phyloP scores from a whole-genome alignment of 495 filamentous ascomycete species.

The Filosporella fistucella region DNA sequence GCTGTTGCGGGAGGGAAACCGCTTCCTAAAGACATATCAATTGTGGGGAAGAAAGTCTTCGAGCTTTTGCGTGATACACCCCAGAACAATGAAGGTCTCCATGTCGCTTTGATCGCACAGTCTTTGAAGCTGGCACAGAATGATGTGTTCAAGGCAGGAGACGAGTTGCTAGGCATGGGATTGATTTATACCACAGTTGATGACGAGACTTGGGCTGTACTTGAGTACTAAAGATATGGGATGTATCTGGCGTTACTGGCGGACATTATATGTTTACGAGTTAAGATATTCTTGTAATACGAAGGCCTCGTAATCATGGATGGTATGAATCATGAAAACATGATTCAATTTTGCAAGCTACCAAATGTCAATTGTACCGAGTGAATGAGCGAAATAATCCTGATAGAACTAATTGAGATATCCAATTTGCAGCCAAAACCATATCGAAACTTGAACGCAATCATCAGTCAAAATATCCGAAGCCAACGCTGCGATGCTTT shows the following conservation, averaged over 20 bases:
- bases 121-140: slow-evolving; percentile 54
- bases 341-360: too few relatives aligned
- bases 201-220: slow-evolving; percentile 74
- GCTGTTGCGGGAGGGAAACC: slow-evolving; percentile 28
- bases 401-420: too few relatives aligned
- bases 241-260: slow-evolving; percentile 1
- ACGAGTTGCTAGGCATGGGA: slow-evolving; percentile 69
- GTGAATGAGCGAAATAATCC: too few relatives aligned
- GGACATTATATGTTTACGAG: too few relatives aligned
- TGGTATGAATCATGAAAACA: too few relatives aligned
- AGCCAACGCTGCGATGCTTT: too few relatives aligned
- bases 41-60: slow-evolving; percentile 62
- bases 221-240: slow-evolving; percentile 46
- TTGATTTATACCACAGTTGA: slow-evolving; percentile 88
- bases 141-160: slow-evolving; percentile 69
- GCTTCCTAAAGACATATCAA: slow-evolving; percentile 36
- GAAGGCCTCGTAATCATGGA: too few relatives aligned
- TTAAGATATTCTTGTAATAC: too few relatives aligned
- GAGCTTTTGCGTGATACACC: slow-evolving; percentile 54
- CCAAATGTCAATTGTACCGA: too few relatives aligned
- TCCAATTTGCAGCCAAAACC: too few relatives aligned
- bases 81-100: slow-evolving; percentile 73
- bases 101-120: slow-evolving; percentile 68
- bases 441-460: too few relatives aligned
- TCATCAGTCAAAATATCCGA: too few relatives aligned